Conservation (phyloP, 148 eudicot species). For the Rhododendron molle region DNA sequence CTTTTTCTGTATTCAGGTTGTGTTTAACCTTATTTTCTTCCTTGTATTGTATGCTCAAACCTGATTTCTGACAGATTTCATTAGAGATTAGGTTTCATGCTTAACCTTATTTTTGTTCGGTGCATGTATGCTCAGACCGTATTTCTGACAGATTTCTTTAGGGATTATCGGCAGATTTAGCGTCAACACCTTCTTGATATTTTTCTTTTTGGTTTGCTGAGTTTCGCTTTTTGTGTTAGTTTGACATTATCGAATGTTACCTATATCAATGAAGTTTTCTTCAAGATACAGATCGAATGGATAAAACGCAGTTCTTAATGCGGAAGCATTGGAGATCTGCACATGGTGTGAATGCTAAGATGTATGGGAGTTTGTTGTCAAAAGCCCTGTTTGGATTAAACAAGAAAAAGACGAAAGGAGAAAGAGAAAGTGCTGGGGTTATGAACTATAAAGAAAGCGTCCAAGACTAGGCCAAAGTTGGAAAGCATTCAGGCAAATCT, state of each 20-base stretch:
- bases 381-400: conserved; percentile 1
- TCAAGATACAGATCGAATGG: too few relatives aligned
- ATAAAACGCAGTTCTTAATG: not conserved
- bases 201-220: not conserved
- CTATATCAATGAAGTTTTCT: not conserved
- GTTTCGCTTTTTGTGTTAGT: not conserved
- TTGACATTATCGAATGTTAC: not conserved
- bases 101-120: not conserved
- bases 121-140: not conserved
- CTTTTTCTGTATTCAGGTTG: not conserved
- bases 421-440: not conserved
- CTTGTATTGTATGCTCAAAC: not conserved
- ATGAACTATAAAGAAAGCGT: not conserved
- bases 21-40: not conserved
- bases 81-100: not conserved
- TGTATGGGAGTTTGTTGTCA: not conserved
- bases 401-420: not conserved
- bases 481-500: not conserved
- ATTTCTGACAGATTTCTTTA: not conserved
- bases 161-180: not conserved
- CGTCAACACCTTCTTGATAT: not conserved
- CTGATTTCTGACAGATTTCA: not conserved
- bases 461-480: not conserved
- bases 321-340: not conserved
- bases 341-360: not conserved